Evolutionary conservation across 2,329 filamentous ascomycete species (phyloP), one percentile per base, ranked within the genome.

Genomic region (Colletotrichum filicis): DNA sequence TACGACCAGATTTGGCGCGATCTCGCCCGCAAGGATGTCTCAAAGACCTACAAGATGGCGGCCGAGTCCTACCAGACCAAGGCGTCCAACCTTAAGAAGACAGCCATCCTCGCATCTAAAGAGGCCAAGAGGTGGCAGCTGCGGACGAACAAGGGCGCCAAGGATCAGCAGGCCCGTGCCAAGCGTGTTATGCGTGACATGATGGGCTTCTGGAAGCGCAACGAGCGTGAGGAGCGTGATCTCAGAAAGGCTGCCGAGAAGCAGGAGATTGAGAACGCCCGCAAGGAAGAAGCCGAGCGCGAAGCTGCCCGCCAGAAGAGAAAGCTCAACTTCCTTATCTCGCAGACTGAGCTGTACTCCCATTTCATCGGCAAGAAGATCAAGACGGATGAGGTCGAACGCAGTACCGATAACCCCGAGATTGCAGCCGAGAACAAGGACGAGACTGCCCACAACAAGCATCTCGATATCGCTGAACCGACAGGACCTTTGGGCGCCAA

Each of bases 321-420:
- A 79, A 99, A 99, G 87, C 94, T 99, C 82, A 98, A 99, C 85
- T 99, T 99, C 89, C 89, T 99, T 75, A 99, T 99, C 82, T 98
- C 96, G 1, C 97, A 99, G 85, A 99, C 97, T 1, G 97, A 99
- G 82, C 89, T 99, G 63, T 99, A 99, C 87, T 98, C 96, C 55
- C 97, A 99, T 87, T 99, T 99, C 83, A 98, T 99, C 78, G 96
- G 97, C 82, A 97, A 98, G 86, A 99, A 99, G 87, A 97, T 98
- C 84, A 98, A 98, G 86, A 98, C 96, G 1, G 93, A 97, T 77
- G 95, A 98, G 80, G 95, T 98, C 60, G 95, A 99, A 84, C 89
- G 93, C 73, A 96, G 94, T 61, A 97, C 95, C 26, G 94, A 97
- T 79, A 95, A 95, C 79, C 91, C 91, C 8, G 92, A 94, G 60